Evolutionary conservation across 495 filamentous ascomycete genomes (phyloP), one percentile per base, ranked within the genome.

Genomic region (Aspergillus steynii): DNA sequence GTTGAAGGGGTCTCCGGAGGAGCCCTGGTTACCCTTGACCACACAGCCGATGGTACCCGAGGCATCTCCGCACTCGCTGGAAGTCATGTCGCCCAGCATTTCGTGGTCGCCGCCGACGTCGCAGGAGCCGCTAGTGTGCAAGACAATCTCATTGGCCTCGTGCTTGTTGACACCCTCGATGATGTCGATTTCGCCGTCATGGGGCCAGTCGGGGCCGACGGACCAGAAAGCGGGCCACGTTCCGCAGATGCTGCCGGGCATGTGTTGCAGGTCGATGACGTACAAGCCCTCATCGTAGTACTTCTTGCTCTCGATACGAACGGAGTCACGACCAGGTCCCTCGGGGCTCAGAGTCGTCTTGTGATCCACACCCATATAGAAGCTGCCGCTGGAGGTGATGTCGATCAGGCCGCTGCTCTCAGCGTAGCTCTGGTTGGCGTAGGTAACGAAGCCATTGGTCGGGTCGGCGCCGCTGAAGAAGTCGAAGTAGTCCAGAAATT

Each of bases 181-280:
- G 65, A 97, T 92, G 79, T 97, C 93, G 62, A 96, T 93, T 74
- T 97, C 93, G 26, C 93, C 93, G 42, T 83, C 80, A 10, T 74
- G 70, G 0, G 92, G 93, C 93, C 93, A 97, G 52, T 86, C 78
- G 5, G 82, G 80, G 20, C 91, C 90, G 12, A 87, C 77, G 2
- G 85, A 88, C 90, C 92, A 96, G 61, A 83, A 83, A n/a, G 89
- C 85, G 25, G 89, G 89, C 89, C 88, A 92, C 29, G 80, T 82
- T 55, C 91, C 91, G 67, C 91, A 95, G 45, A 71, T 73, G 14
- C 80, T 77, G 8, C 81, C 83, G 0, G 91, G 91, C 86, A 93
- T 92, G 72, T 94, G 91, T 2, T 80, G 75, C 58, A 93, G 82
- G 64, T 93, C 90, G 45, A 87, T 82, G 55, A 93, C 79, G 69